A percentile compares a stretch with the other conserved stretches of the same genome.
Conservation (phyloP, 2,329 filamentous ascomycete species). For the Rutstroemia sydowiana region DNA sequence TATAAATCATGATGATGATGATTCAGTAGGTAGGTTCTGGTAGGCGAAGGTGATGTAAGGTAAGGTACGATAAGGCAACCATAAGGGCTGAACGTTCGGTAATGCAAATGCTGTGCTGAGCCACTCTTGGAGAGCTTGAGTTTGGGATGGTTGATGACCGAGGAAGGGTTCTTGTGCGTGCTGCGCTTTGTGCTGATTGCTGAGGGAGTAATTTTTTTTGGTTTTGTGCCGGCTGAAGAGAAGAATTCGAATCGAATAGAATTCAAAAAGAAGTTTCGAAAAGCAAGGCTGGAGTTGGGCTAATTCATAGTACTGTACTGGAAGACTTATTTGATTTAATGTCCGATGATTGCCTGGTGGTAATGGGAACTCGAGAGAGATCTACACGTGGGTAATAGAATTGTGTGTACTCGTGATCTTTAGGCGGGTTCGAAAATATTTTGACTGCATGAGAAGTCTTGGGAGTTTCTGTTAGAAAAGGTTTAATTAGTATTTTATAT, state of each 20-base stretch:
- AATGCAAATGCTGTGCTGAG: conserved; percentile 5
- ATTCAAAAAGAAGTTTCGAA: background rate
- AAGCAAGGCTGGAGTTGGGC: background rate
- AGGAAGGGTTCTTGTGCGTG: background rate
- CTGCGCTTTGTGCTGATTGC: background rate
- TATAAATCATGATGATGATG: background rate
- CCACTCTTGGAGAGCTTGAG: background rate
- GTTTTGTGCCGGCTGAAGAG: background rate
- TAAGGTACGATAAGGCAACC: conserved; percentile 3
- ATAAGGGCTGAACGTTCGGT: conserved; percentile 4
- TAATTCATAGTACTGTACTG: too few relatives aligned
- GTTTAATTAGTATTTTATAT: conserved; percentile 1
- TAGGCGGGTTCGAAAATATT: conserved; percentile 1
- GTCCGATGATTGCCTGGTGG: background rate
- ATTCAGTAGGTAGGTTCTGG: background rate
- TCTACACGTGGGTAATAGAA: background rate
- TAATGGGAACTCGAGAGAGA: background rate
- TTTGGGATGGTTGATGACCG: background rate
- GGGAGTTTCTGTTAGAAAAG: background rate
- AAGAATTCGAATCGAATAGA: background rate
- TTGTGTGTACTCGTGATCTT: conserved; percentile 1
- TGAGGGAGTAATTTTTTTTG: background rate
- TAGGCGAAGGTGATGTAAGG: background rate
- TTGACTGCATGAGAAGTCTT: conserved; percentile 4
- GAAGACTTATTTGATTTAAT: too few relatives aligned